Conservation (phyloP, 1,284 basidiomycete species). For the Sanghuangporus baumii region DNA sequence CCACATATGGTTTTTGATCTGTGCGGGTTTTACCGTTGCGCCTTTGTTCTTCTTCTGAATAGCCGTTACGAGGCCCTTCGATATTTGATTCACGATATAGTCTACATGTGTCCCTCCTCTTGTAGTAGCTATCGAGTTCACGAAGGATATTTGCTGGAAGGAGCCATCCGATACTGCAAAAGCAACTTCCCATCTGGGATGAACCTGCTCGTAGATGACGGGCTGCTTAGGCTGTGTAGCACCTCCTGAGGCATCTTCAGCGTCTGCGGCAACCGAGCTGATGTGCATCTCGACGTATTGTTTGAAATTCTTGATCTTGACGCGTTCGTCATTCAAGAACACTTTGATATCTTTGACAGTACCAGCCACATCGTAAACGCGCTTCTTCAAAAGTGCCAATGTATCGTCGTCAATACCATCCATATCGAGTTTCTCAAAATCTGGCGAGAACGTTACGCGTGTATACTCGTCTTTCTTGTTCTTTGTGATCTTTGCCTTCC, state of each 20-base stretch:
- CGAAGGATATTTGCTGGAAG: slow-evolving; percentile 94
- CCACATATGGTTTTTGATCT: slow-evolving; percentile 98
- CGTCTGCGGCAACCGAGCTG: slow-evolving; percentile 62
- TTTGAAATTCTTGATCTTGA: slow-evolving; percentile 96
- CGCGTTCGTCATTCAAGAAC: slow-evolving; percentile 84
- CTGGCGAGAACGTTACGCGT: slow-evolving; percentile 92
- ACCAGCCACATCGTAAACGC: slow-evolving; percentile 97
- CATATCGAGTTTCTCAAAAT: slow-evolving; percentile 93
- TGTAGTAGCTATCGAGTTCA: slow-evolving; percentile 95
- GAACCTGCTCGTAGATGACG: slow-evolving; percentile 80
- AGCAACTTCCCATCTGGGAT: slow-evolving; percentile 91
- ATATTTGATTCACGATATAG: slow-evolving; percentile 84
- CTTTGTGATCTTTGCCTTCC: slow-evolving; percentile 89
- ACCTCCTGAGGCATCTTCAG: slow-evolving; percentile 63
- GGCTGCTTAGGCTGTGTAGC: slow-evolving; percentile 71
- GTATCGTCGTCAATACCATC: slow-evolving; percentile 89
- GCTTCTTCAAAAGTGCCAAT: slow-evolving; percentile 84
- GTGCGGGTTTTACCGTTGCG: slow-evolving; percentile 85
- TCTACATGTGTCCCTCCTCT: slow-evolving; percentile 97
- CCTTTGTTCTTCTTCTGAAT: slow-evolving; percentile 98
- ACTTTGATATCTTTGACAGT: slow-evolving; percentile 94
- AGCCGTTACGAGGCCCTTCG: slow-evolving; percentile 74
- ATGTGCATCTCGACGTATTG: slow-evolving; percentile 97
- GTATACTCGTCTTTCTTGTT: slow-evolving; percentile 91
- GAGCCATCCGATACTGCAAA: slow-evolving; percentile 91